Base-by-base conservation (phyloP, 257 asterid species). In the Henckelia pumila region DNA sequence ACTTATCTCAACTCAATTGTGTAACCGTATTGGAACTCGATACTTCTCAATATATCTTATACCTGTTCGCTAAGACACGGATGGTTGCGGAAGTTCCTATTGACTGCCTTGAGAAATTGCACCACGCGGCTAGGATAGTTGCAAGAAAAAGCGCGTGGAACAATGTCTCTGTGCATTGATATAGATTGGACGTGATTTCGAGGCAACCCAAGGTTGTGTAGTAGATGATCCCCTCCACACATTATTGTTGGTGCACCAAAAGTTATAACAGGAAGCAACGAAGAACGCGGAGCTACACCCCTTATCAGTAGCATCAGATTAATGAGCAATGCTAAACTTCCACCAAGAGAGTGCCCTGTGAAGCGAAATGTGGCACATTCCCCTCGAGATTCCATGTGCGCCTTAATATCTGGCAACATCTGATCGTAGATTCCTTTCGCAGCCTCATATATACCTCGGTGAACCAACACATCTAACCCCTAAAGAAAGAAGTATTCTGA, bases 301-400 rank as follows among this genome's bases (percentile, higher is more conserved):
- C 97, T 82, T 63, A 89, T 81, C 49, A 91, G 80, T 76, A 89
- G 60, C 98, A 91, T 91, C 71, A 94, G 93, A 78, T 91, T 91
- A 71, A 91, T 76, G 22, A 94, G 91, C 75, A 94, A 69, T 0
- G 98, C 86, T 71, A 94, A 77, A 71, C 99, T 91, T 56, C 98
- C 99, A 33, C 99, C 99, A 17, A 94, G 96, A 4, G 99, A 94
- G 80, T 93, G 96, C 49, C 97, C 97, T 0, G 97, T 91, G 77
- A 94, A 94, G 56, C 91, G 96, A 59, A 91, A 83, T 35, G 64
- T 78, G 19, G 97, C 96, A 59, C 75, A 77, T 8, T 76, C 77
- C 7, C 96, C 86, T 1, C 81, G 79, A 25, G 84, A 69, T 69
- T 77, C 69, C 58, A 93, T 76, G 67, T 93, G 99, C 4, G 77